phyloP scores from a whole-genome alignment of 208 protist genomes.

The Wallacemonas collosoma region DNA sequence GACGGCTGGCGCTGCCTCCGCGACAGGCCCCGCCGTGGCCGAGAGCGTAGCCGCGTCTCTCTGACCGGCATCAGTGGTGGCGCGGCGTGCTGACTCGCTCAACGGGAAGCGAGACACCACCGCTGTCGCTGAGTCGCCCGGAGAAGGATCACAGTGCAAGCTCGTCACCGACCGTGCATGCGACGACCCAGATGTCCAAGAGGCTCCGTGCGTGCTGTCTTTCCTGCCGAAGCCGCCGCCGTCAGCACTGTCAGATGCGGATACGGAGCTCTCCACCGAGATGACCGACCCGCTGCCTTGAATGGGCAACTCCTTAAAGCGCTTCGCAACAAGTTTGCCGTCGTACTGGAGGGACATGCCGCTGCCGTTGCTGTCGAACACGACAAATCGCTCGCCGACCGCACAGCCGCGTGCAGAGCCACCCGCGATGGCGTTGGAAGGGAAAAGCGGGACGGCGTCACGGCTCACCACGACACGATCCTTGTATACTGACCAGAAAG shows the following conservation, averaged over 20 bases:
- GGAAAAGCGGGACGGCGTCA: conserved; percentile 54
- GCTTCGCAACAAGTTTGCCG: conserved; percentile 27
- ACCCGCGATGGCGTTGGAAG: conserved; percentile 26
- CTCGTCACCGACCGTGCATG: neutral
- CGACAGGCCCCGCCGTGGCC: neutral
- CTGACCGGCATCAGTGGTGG: neutral
- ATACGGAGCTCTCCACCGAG: conserved; percentile 23
- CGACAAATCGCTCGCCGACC: conserved; percentile 38
- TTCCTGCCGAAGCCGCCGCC: neutral
- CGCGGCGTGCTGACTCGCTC: neutral
- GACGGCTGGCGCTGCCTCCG: neutral
- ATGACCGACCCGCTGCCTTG: conserved; percentile 31
- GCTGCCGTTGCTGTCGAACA: conserved; percentile 51
- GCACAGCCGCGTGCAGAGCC: conserved; percentile 40
- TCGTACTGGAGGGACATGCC: conserved; percentile 36
- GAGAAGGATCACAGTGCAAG: too few species aligned
- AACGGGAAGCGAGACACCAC: neutral
- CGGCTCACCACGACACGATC: conserved; percentile 73
- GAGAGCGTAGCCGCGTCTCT: neutral
- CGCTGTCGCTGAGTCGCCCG: neutral
- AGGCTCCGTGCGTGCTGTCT: too few species aligned
- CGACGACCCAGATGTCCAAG: neutral
- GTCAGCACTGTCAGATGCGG: neutral
- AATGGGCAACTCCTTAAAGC: conserved; percentile 40
- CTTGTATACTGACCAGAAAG: conserved; percentile 80